Percentiles rank a stretch among this genome's conserved stretches.
Evolutionary conservation across 768 basidiomycete genomes (phyloP).

Genomic region (Psilocybe azurescens): DNA sequence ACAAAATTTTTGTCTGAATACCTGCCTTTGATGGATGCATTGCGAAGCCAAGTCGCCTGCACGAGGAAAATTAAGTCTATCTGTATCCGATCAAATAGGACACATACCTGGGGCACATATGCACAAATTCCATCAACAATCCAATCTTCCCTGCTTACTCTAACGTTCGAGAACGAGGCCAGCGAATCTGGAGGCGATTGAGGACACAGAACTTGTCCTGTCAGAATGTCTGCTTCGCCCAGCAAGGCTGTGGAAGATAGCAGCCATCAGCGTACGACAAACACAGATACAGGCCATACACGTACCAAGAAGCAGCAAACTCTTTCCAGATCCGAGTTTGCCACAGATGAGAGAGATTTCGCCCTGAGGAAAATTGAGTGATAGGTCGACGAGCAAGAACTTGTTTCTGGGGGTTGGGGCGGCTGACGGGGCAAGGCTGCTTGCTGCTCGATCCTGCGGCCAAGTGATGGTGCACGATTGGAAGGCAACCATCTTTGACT

Average conservation of each 20-base stretch:
- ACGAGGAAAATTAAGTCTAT: no score
- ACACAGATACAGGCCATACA: constrained; percentile 2
- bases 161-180: constrained; percentile 56
- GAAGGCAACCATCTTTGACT: constrained; percentile 69
- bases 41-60: constrained; percentile 69
- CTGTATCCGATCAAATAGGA: neutral
- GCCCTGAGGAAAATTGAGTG: constrained; percentile 77
- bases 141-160: constrained; percentile 61
- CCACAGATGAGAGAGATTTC: constrained; percentile 87
- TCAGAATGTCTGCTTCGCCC: constrained; percentile 85
- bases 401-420: constrained; percentile 76
- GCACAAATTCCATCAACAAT: constrained; percentile 79
- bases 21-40: constrained; percentile 54
- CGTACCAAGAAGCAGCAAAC: constrained; percentile 74
- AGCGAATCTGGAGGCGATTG: constrained; percentile 84
- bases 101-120: constrained; percentile 83
- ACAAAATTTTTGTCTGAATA: constrained; percentile 54
- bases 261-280: neutral
- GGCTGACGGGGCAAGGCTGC: constrained; percentile 61
- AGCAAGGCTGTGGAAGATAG: constrained; percentile 47
- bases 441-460: constrained; percentile 72
- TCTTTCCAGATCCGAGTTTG: constrained; percentile 90
- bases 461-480: constrained; percentile 90
- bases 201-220: constrained; percentile 84
- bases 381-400: constrained; percentile 82